Conservation (phyloP, 2,329 filamentous ascomycete species). For the Ploettnerulaceae sp. region DNA sequence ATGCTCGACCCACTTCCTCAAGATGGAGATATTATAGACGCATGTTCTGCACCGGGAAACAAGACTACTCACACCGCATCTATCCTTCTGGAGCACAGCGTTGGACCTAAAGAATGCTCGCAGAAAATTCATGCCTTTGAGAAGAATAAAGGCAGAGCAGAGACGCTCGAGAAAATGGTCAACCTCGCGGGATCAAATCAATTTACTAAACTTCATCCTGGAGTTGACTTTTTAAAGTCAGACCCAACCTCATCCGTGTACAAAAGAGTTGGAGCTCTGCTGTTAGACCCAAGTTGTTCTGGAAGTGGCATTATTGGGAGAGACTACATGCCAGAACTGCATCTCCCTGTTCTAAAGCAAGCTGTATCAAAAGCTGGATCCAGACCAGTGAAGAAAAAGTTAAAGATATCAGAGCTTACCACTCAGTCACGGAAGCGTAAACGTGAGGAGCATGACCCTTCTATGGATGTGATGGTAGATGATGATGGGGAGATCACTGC, state of each 20-base stretch:
- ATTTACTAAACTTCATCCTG: constrained; percentile 63
- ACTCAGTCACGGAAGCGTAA: constrained; percentile 30
- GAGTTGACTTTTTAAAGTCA: constrained; percentile 77
- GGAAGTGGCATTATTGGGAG: constrained; percentile 91
- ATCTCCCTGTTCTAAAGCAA: constrained; percentile 46
- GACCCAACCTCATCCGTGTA: constrained; percentile 61
- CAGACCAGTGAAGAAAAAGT: constrained; percentile 27
- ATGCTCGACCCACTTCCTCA: constrained; percentile 64
- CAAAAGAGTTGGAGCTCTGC: constrained; percentile 67
- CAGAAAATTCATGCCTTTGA: constrained; percentile 72
- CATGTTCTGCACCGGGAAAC: constrained; percentile 91
- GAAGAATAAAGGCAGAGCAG: constrained; percentile 64
- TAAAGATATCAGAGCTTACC: constrained; percentile 18
- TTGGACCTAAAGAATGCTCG: constrained; percentile 27
- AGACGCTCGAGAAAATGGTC: constrained; percentile 81
- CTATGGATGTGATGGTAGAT: constrained; percentile 41
- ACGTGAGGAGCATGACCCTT: constrained; percentile 27
- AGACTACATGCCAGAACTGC: constrained; percentile 68
- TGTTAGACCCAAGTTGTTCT: constrained; percentile 92
- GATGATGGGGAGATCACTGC: constrained; percentile 52
- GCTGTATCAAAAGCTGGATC: constrained; percentile 23
- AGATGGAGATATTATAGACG: constrained; percentile 80
- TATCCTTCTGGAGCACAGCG: constrained; percentile 47
- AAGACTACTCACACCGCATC: constrained; percentile 93
- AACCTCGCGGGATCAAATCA: constrained; percentile 64